A percentile compares a stretch with the other conserved stretches of the same genome.
phyloP scores from a whole-genome alignment of 2,329 filamentous ascomycete species.

The Fusarium protoensiforme region DNA sequence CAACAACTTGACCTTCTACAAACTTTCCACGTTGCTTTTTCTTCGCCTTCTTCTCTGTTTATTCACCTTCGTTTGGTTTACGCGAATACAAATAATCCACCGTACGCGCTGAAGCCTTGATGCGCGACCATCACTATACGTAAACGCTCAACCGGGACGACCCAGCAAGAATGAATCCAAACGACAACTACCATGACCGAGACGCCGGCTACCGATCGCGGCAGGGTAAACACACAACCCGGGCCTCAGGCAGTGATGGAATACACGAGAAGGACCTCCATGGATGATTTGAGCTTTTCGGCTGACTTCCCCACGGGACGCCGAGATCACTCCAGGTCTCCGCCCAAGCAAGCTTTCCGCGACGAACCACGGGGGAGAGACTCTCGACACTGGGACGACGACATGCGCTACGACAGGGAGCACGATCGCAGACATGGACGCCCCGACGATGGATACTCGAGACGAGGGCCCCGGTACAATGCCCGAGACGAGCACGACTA shows the following conservation, averaged over 20 bases:
- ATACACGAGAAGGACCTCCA: slow-evolving; percentile 40
- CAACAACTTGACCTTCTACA: not conserved
- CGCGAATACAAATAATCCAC: not conserved
- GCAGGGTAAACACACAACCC: slow-evolving; percentile 61
- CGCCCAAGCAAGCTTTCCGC: slow-evolving; percentile 52
- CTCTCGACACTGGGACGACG: slow-evolving; percentile 40
- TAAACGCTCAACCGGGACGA: slow-evolving; percentile 46
- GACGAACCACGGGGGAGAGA: slow-evolving; percentile 48
- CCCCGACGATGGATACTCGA: slow-evolving; percentile 42
- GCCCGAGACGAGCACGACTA: slow-evolving; percentile 48
- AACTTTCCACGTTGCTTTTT: not conserved
- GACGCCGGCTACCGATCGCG: slow-evolving; percentile 58
- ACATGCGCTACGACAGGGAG: slow-evolving; percentile 39
- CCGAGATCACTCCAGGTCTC: slow-evolving; percentile 58
- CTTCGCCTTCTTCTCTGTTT: not conserved
- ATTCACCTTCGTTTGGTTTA: not conserved
- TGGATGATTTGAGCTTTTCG: slow-evolving; percentile 49
- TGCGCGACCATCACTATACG: slow-evolving; percentile 57
- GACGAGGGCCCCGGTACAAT: slow-evolving; percentile 41
- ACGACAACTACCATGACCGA: slow-evolving; percentile 41
- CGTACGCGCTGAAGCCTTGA: slow-evolving; percentile 44
- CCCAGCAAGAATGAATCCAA: slow-evolving; percentile 39
- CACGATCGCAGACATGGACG: slow-evolving; percentile 41
- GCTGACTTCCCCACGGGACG: slow-evolving; percentile 60
- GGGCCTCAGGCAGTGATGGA: slow-evolving; percentile 44